A percentile compares a stretch with the other conserved stretches of the same genome.
phyloP scores from a whole-genome alignment of 2,329 filamentous ascomycete genomes.

The Amylocarpus encephaloides region DNA sequence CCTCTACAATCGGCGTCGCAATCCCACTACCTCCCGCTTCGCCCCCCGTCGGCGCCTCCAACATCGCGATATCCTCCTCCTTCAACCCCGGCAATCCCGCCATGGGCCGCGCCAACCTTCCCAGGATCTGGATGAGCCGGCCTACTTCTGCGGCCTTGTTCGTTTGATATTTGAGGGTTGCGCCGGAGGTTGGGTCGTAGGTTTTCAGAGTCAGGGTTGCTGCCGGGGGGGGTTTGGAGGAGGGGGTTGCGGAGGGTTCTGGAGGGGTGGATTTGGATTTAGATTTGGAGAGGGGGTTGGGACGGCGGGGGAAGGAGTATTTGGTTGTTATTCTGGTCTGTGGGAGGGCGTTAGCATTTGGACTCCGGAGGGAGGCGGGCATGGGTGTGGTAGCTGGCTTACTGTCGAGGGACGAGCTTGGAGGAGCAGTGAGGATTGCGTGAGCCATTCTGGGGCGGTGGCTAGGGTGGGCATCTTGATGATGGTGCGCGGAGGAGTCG shows the following conservation, averaged over 20 bases:
- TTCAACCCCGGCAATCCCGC: constrained; percentile 43
- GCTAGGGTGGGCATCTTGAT: constrained; percentile 68
- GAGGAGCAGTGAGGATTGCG: constrained; percentile 77
- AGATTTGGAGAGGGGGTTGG: constrained; percentile 21
- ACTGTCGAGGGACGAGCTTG: constrained; percentile 82
- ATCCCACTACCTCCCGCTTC: constrained; percentile 2
- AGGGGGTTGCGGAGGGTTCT: constrained; percentile 25
- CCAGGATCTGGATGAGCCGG: constrained; percentile 68
- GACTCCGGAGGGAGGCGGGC: neutral
- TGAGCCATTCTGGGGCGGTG: constrained; percentile 85
- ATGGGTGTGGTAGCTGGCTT: constrained; percentile 33
- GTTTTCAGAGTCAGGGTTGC: constrained; percentile 81
- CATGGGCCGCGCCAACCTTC: constrained; percentile 66
- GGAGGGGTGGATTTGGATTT: constrained; percentile 26
- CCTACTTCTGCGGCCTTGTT: constrained; percentile 87
- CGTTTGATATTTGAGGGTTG: constrained; percentile 84
- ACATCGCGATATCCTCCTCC: constrained; percentile 33
- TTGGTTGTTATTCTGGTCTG: constrained; percentile 89
- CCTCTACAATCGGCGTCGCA: constrained; percentile 24
- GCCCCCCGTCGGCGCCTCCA: constrained; percentile 1
- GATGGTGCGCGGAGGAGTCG: neutral
- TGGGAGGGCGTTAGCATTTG: constrained; percentile 12
- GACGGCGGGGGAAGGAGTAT: constrained; percentile 63
- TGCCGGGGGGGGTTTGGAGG: constrained; percentile 35
- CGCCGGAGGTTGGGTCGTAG: constrained; percentile 75